phyloP scores from a whole-genome alignment of 805 yeast genomes.

The Phaffomyces thermotolerans region DNA sequence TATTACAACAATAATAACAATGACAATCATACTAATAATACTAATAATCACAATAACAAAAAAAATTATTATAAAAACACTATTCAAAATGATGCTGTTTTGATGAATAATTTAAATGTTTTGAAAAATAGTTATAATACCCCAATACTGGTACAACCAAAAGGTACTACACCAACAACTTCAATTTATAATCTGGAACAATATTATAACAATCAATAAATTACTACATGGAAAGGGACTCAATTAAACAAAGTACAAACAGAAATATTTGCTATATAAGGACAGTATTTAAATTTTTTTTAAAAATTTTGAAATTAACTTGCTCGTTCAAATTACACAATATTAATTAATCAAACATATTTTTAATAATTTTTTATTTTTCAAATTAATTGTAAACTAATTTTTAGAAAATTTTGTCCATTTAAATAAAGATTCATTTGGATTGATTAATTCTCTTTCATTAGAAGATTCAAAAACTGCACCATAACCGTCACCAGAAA shows the following conservation, averaged over 20 bases:
- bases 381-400: not conserved
- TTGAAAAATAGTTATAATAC: not conserved
- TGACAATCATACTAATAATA: not conserved
- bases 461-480: constrained; percentile 21
- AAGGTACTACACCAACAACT: not conserved
- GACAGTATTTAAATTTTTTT: no score
- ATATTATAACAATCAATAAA: not conserved
- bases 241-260: no score
- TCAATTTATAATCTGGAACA: not conserved
- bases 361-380: no score
- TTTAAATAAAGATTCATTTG: constrained; percentile 36
- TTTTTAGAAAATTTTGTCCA: constrained; percentile 29
- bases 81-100: not conserved
- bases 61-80: not conserved
- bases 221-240: not conserved
- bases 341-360: no score
- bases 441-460: constrained; percentile 39
- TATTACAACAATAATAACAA: not conserved
- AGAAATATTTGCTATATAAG: constrained; percentile 2
- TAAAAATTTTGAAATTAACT: no score
- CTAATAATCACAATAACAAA: not conserved
- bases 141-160: not conserved
- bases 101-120: constrained; percentile 1
- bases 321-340: not conserved
- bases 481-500: constrained; percentile 38